A percentile compares a stretch with the other conserved stretches of the same genome.
These are phyloP conservation scores for Sarocladium kiliense DNA, from an alignment of 2,329 filamentous ascomycete species.

Conservation along the genomic window DNA sequence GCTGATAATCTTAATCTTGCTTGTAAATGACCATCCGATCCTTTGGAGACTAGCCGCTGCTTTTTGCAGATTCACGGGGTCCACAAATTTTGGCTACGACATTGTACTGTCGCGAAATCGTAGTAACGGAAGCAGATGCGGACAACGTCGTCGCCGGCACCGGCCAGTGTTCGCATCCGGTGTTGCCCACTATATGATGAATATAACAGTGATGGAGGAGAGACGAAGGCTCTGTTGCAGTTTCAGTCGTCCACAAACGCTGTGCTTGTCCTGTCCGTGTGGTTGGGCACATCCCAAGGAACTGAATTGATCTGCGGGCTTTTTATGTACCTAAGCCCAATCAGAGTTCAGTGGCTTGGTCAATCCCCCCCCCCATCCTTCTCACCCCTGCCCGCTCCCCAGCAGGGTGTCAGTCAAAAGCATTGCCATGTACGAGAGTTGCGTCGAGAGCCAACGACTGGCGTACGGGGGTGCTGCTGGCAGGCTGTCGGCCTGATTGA, in stretches of 20 bases:
- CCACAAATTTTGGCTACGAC: background rate
- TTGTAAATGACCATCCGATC: background rate
- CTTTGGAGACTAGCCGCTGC: background rate
- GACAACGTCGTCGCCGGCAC: too few species aligned
- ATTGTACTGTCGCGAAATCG: too few species aligned
- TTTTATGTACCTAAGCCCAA: constrained; percentile 4
- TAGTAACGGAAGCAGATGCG: too few species aligned
- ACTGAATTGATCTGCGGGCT: constrained; percentile 5
- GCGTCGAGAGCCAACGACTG: background rate
- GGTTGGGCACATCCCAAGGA: constrained; percentile 2
- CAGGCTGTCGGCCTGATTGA: background rate
- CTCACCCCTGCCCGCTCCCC: background rate
- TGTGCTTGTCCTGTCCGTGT: background rate
- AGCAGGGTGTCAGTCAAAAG: background rate
- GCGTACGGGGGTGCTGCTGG: background rate
- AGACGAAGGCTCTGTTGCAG: too few species aligned
- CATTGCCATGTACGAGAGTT: background rate
- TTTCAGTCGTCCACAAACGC: background rate
- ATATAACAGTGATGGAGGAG: too few species aligned
- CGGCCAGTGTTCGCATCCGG: too few species aligned
- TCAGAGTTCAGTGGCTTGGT: constrained; percentile 6
- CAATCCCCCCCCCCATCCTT: background rate
- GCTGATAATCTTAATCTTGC: constrained; percentile 2
- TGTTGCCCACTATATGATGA: too few species aligned
- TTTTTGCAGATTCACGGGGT: background rate